phyloP scores from a whole-genome alignment of 2,329 filamentous ascomycete genomes.

The Fusarium temperatum region DNA sequence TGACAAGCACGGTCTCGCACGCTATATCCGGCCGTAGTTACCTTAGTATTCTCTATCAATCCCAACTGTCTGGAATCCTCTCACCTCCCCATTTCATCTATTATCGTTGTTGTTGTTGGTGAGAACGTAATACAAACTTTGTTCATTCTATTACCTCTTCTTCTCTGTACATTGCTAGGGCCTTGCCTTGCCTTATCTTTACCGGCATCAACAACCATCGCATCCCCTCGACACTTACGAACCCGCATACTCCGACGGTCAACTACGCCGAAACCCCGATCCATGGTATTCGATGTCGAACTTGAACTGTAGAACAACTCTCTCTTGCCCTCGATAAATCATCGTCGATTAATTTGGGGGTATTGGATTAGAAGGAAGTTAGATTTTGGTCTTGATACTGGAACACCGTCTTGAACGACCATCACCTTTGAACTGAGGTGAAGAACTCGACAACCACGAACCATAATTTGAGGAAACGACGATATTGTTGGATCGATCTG shows the following conservation, averaged over 20 bases:
- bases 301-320: constrained; percentile 4
- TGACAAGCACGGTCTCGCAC: constrained; percentile 18
- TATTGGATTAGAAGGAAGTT: neutral
- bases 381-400: neutral
- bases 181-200: neutral
- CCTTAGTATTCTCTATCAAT: constrained; percentile 4
- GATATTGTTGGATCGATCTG: neutral
- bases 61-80: constrained; percentile 27
- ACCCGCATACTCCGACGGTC: constrained; percentile 21
- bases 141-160: constrained; percentile 13
- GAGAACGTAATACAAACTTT: constrained; percentile 16
- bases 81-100: constrained; percentile 33
- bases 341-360: neutral
- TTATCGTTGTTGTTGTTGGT: constrained; percentile 9
- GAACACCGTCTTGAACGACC: neutral
- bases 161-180: neutral
- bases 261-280: constrained; percentile 24
- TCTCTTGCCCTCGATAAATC: constrained; percentile 8
- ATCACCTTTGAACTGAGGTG: neutral
- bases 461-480: constrained; percentile 1
- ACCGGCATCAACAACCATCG: constrained; percentile 6
- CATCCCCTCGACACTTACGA: constrained; percentile 4
- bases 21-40: constrained; percentile 30
- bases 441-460: neutral
- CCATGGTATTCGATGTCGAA: constrained; percentile 21